These are phyloP conservation scores for Poterioochromonas sp. DNA, from an alignment of 352 stramenopile genomes.

Conservation along the genomic window DNA sequence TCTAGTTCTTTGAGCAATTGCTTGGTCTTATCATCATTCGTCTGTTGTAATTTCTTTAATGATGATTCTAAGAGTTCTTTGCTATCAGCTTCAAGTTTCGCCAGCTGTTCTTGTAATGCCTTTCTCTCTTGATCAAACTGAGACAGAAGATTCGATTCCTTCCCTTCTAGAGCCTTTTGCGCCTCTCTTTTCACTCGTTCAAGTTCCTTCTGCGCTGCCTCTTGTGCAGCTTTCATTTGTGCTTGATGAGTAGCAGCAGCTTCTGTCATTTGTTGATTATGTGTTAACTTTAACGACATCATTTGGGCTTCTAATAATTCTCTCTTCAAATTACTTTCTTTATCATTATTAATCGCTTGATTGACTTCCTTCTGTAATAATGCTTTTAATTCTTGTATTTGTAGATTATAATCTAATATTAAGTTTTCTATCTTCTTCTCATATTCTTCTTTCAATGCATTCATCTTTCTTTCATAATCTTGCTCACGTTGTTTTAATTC, in stretches of 20 bases:
- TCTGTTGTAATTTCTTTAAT: neutral
- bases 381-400: neutral
- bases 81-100: too few species aligned
- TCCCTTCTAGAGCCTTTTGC: neutral
- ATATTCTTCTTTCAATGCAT: neutral
- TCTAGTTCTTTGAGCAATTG: neutral
- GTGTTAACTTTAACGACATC: neutral
- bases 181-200: neutral
- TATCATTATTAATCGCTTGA: neutral
- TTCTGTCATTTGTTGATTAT: slow-evolving; percentile 26
- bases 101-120: neutral
- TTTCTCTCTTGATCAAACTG: neutral
- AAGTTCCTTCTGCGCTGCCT: neutral
- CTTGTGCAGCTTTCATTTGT: neutral
- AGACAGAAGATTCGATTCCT: neutral
- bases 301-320: slow-evolving; percentile 9
- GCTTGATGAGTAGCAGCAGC: neutral
- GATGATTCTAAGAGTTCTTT: neutral
- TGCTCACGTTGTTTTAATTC: neutral
- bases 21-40: neutral
- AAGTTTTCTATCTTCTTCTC: neutral
- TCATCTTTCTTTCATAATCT: neutral
- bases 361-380: slow-evolving; percentile 24
- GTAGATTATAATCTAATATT: neutral
- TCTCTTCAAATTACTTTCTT: neutral